phyloP scores from a whole-genome alignment of 2,329 filamentous ascomycete genomes.

The Onygenales sp. region DNA sequence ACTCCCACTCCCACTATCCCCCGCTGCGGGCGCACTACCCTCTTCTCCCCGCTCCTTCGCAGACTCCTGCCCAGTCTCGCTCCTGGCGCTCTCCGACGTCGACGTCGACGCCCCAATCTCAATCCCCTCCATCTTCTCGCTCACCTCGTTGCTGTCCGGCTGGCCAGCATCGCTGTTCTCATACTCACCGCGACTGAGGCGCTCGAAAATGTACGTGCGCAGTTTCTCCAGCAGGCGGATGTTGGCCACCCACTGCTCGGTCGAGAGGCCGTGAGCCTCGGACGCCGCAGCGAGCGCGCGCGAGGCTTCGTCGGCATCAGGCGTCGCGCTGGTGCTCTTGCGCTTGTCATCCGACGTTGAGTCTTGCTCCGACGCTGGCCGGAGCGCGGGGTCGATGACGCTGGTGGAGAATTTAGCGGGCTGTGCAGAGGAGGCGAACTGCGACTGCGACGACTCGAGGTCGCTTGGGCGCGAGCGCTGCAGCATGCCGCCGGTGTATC shows the following conservation, averaged over 20 bases:
- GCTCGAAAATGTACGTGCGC: constrained; percentile 46
- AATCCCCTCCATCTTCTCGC: constrained; percentile 3
- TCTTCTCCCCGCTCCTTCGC: constrained; percentile 12
- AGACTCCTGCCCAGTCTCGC: constrained; percentile 6
- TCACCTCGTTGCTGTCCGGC: constrained; percentile 28
- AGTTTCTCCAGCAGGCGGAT: constrained; percentile 54
- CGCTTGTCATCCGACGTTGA: not conserved
- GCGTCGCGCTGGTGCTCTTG: constrained; percentile 11
- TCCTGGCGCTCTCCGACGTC: not conserved
- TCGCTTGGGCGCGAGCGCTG: constrained; percentile 43
- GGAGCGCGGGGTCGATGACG: constrained; percentile 35
- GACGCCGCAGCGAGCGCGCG: constrained; percentile 10
- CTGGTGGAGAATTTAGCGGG: constrained; percentile 24
- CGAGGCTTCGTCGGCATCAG: constrained; percentile 23
- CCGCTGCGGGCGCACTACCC: constrained; percentile 2
- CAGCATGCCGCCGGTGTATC: constrained; percentile 52
- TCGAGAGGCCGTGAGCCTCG: constrained; percentile 8
- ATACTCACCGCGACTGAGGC: constrained; percentile 45
- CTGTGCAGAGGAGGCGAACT: not conserved
- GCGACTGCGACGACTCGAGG: constrained; percentile 9
- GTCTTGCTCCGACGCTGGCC: constrained; percentile 10
- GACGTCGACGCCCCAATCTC: not conserved
- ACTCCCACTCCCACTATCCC: constrained; percentile 1
- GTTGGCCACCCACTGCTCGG: constrained; percentile 55
- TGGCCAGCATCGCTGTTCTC: constrained; percentile 18